Base-by-base conservation (phyloP, 2,329 filamentous ascomycete genomes). In the Verticillium nonalfalfae region DNA sequence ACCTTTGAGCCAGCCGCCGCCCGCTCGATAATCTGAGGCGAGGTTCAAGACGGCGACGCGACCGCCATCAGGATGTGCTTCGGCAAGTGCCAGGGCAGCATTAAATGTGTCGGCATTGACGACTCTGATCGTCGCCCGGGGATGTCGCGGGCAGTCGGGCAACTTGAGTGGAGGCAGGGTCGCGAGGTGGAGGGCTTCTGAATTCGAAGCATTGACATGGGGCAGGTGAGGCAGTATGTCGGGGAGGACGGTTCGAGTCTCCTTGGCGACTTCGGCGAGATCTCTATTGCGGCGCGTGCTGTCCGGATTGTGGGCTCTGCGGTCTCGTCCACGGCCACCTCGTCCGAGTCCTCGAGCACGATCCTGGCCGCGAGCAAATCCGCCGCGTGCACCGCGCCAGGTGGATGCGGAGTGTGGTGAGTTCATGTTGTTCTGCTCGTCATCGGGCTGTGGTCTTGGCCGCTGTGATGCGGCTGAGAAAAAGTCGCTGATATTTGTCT, bases 31-130 rank as follows among this genome's bases (percentile, higher is more conserved):
- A 56, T 83, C 78, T 58, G 84, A 89, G 15, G 87, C 87, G 75
- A 90, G 85, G 68, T 90, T 91, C 62, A 91, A 75, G 31, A 90
- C 79, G 36, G 80, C 83, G n/a, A 88, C 79, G 7, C 73, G 71
- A 4, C 71, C 72, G 1, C 18, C 21, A 21, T 35, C 26, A 7
- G 26, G 54, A 67, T 63, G 1, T 60, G 62, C 33, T 74, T 67
- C 18, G 3, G 68, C 67, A 26, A 80, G 72, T 4, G 67, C 68
- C 54, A 85, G 75, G 7, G 84, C 86, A 1, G 79, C 81, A 66
- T 87, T 82, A 66, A 86, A 79, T 0, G 81, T 81, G 66, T 89
- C 86, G 18, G 78, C 76, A 66, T 86, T 80, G 60, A 86, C 66
- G 40, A 89, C 80, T 33, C 73, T 75, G 66, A 88, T 70, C 18